Conservation (phyloP, 1,139 yeast genomes). For the Diutina rugosa region DNA sequence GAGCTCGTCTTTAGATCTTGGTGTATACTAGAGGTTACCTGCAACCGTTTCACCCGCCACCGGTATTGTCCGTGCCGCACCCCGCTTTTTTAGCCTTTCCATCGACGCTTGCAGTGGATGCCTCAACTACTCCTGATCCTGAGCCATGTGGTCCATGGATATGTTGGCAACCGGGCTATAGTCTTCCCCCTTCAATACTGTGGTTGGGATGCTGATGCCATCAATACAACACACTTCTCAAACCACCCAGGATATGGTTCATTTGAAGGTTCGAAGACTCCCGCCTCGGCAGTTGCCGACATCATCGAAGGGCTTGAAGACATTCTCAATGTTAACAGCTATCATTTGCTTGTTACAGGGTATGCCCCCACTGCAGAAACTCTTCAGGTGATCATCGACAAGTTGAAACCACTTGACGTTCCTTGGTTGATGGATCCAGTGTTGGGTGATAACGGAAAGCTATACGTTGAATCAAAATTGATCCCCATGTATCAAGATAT, state of each 20-base stretch:
- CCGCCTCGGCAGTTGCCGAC: slow-evolving; percentile 1
- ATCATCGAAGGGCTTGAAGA: slow-evolving; percentile 5
- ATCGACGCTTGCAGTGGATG: neutral
- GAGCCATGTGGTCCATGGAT: slow-evolving; percentile 35
- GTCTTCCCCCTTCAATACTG: slow-evolving; percentile 28
- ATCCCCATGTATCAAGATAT: slow-evolving; percentile 17
- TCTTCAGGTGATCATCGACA: slow-evolving; percentile 32
- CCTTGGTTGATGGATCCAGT: slow-evolving; percentile 28
- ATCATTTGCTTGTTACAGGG: slow-evolving; percentile 59
- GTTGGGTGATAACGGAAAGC: slow-evolving; percentile 25
- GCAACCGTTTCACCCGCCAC: neutral
- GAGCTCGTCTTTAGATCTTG: too few relatives aligned
- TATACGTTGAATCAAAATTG: slow-evolving; percentile 22
- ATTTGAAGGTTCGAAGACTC: slow-evolving; percentile 15
- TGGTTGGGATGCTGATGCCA: slow-evolving; percentile 32
- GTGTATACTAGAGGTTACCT: too few relatives aligned
- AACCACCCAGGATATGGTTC: slow-evolving; percentile 37
- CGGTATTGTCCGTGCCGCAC: neutral
- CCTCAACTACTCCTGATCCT: slow-evolving; percentile 20
- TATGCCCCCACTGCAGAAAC: slow-evolving; percentile 52
- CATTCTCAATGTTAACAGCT: slow-evolving; percentile 14
- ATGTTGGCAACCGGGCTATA: slow-evolving; percentile 31
- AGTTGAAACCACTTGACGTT: slow-evolving; percentile 13
- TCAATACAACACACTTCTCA: slow-evolving; percentile 29
- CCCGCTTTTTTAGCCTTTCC: neutral